Conservation (phyloP, 2,329 filamentous ascomycete species). For the Aureobasidium mangrovei region DNA sequence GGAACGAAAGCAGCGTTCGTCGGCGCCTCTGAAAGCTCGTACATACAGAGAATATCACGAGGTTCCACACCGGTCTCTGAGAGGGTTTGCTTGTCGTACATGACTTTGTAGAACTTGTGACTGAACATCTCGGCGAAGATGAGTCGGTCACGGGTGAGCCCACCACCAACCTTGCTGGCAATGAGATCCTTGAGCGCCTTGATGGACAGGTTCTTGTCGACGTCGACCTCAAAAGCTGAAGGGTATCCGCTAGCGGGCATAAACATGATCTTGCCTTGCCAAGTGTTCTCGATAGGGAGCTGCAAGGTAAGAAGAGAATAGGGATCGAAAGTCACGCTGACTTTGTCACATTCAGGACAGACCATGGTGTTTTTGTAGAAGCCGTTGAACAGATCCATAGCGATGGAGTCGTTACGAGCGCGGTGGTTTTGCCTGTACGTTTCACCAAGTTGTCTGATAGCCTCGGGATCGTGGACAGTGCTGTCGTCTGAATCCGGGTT, state of each 20-base stretch:
- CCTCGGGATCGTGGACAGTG: conserved; percentile 74
- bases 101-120: conserved; percentile 77
- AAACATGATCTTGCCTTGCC: conserved; percentile 66
- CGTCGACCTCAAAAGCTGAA: conserved; percentile 65
- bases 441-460: conserved; percentile 76
- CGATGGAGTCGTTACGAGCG: conserved; percentile 85
- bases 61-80: conserved; percentile 59
- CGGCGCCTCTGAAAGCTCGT: conserved; percentile 69
- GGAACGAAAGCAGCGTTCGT: conserved; percentile 53
- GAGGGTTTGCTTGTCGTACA: conserved; percentile 59
- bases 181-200: conserved; percentile 54
- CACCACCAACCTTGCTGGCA: conserved; percentile 37
- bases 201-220: conserved; percentile 67
- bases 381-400: conserved; percentile 90
- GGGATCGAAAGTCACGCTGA: conserved; percentile 97
- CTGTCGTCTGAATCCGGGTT: conserved; percentile 97
- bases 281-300: conserved; percentile 76
- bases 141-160: conserved; percentile 51
- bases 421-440: conserved; percentile 89
- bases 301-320: conserved; percentile 93
- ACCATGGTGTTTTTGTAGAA: conserved; percentile 98
- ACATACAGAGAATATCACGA: conserved; percentile 57
- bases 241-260: conserved; percentile 66
- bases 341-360: conserved; percentile 83
- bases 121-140: conserved; percentile 77